Conservation (phyloP, 1,284 basidiomycete species). For the Cutaneotrichosporon cutaneum region DNA sequence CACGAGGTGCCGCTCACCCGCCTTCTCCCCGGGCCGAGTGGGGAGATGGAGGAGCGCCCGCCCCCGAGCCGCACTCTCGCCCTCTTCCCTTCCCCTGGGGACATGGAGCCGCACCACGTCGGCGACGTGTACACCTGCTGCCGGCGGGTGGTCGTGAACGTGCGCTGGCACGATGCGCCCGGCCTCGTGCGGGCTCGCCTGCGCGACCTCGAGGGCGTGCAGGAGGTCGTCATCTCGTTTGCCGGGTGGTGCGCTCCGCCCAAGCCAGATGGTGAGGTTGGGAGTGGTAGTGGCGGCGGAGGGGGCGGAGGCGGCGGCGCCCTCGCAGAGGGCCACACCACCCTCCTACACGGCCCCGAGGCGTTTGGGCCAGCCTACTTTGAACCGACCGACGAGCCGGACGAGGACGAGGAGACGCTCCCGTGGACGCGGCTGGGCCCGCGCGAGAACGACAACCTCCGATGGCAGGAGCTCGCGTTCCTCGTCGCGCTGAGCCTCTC, state of each 20-base stretch:
- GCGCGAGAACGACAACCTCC: background rate
- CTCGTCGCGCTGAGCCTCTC: background rate
- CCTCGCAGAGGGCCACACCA: background rate
- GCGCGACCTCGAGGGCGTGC: background rate
- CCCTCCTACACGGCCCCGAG: background rate
- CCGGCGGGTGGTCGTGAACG: background rate
- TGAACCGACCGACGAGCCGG: background rate
- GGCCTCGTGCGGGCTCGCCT: background rate
- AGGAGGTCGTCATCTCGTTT: background rate
- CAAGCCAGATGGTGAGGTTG: too few species aligned
- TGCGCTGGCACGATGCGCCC: background rate
- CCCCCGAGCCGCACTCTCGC: background rate
- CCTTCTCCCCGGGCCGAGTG: background rate
- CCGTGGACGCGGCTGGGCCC: background rate
- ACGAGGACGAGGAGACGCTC: background rate
- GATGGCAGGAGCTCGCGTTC: conserved; percentile 9
- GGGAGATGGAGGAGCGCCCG: conserved; percentile 1
- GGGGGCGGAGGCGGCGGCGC: background rate
- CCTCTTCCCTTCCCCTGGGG: background rate
- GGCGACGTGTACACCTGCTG: background rate
- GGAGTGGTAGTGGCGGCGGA: too few species aligned
- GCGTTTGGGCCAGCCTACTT: background rate
- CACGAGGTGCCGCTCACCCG: background rate
- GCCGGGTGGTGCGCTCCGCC: background rate
- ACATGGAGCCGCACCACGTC: background rate